Evolutionary conservation across 176 grass and related monocot genomes (phyloP).

Genomic region (Raddia guianensis): DNA sequence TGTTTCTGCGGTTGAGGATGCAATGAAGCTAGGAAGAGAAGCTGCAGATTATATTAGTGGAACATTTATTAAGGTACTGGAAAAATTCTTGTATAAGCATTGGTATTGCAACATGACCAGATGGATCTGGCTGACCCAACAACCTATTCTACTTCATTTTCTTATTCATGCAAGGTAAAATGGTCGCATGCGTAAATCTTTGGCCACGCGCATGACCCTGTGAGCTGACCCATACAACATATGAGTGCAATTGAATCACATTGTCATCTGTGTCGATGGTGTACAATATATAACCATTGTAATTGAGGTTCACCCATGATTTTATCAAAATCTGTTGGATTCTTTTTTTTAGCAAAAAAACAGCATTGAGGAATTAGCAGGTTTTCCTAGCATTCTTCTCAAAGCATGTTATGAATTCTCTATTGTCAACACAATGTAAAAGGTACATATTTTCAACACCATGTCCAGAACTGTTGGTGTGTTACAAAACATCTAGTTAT

Average conservation of each 20-base stretch:
- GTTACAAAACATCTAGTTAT: not conserved
- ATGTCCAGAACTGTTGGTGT: not conserved
- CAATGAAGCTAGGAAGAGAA: slow-evolving; percentile 99
- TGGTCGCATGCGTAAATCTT: no score
- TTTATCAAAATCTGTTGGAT: not conserved
- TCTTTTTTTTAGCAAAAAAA: no score
- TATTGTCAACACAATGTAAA: slow-evolving; percentile 1
- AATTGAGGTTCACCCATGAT: not conserved
- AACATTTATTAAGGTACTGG: slow-evolving; percentile 91
- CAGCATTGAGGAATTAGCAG: not conserved
- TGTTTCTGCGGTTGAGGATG: slow-evolving; percentile 70
- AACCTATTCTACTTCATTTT: no score
- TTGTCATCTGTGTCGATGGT: not conserved
- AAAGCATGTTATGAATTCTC: not conserved
- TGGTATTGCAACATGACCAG: not conserved
- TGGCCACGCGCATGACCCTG: not conserved
- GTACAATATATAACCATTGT: not conserved
- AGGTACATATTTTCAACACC: not conserved
- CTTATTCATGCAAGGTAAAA: no score
- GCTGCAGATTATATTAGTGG: slow-evolving; percentile 84
- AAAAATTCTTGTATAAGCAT: not conserved
- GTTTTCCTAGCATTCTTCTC: not conserved
- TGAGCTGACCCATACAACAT: not conserved
- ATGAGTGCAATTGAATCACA: not conserved
- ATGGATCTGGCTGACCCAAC: no score